Evolutionary conservation across 2,329 filamentous ascomycete genomes (phyloP), one percentile per base, ranked within the genome.

Genomic region (Juglanconis sp.): DNA sequence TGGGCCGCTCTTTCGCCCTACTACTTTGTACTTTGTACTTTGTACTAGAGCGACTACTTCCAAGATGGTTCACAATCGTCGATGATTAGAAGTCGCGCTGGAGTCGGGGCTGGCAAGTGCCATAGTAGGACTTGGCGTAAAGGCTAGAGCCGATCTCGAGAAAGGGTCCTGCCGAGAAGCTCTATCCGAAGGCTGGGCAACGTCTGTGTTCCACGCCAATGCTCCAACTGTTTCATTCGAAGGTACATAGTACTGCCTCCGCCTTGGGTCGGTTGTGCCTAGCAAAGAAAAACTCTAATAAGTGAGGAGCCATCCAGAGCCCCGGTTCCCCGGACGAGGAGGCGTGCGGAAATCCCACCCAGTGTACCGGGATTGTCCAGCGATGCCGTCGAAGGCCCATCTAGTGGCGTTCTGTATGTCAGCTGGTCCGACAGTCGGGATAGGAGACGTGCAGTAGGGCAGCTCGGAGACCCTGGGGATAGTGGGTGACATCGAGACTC

Each of bases 401-500:
- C 35, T 8, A 24, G 17, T 40, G 17, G 10, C 49, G 36, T 40
- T 36, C 32, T 52, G 32, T 30, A 38, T 13, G 15, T 53, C 15
- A 52, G 50, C 35, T 40, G 36, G 34, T 30, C 17, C 17, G 34
- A 38, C 50, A 42, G 34, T 34, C 38, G 51, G 51, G 42, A 44
- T 30, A 53, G 51, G 51, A 44, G 51, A 32, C 9, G 51, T 10
- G n/a, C 24, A 24, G 50, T 17, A 31, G 24, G 36, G 51, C 17
- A 36, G 31, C 17, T 31, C 1, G 13, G 24, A 17, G n/a, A n/a
- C 13, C n/a, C 10, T 48, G 31, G 7, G 9, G 11, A 15, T 36
- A 34, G 42, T 30, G 53, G 53, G 53, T 49, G 9, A 4, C 52
- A 61, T 57, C 36, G 40, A 53, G 30, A 35, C 13, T 58, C 52